These are phyloP conservation scores for Apophysomyces trapeziformis DNA, from an alignment of 371 early-diverging fungal species.

Conservation along the genomic window DNA sequence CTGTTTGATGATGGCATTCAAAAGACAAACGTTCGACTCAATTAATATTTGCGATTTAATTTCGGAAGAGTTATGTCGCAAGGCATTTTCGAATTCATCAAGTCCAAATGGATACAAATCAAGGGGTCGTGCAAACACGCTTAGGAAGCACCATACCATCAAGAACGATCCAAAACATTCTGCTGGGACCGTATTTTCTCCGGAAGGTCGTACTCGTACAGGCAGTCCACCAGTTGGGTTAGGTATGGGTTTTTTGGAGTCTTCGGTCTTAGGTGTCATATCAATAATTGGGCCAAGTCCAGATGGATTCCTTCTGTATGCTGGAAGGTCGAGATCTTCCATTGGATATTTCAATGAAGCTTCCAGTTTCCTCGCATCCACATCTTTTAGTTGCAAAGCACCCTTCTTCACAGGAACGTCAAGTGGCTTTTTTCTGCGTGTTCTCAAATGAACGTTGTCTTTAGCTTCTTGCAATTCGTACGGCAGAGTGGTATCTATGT, in stretches of 20 bases:
- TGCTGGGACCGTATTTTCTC: slow-evolving; percentile 30
- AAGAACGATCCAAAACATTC: slow-evolving; percentile 42
- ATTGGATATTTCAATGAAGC: slow-evolving; percentile 58
- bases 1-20: slow-evolving; percentile 48
- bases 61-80: slow-evolving; percentile 27
- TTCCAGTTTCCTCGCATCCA: slow-evolving; percentile 41
- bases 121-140: slow-evolving; percentile 44
- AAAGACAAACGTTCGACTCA: slow-evolving; percentile 43
- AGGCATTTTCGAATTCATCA: slow-evolving; percentile 52
- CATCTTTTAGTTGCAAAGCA: slow-evolving; percentile 16
- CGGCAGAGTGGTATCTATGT: slow-evolving; percentile 56
- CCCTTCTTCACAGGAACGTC: slow-evolving; percentile 15
- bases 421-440: slow-evolving; percentile 45
- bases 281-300: slow-evolving; percentile 35
- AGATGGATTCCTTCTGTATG: slow-evolving; percentile 37
- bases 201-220: slow-evolving; percentile 24
- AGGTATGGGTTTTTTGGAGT: slow-evolving; percentile 12
- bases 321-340: slow-evolving; percentile 61
- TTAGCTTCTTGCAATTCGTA: slow-evolving; percentile 46
- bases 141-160: slow-evolving; percentile 52
- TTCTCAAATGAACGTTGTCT: slow-evolving; percentile 49
- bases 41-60: slow-evolving; percentile 32
- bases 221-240: slow-evolving; percentile 45
- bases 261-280: slow-evolving; percentile 37
- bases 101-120: slow-evolving; percentile 43